These are phyloP conservation scores for Coemansia biformis DNA, from an alignment of 192 early-diverging fungal species.

Conservation along the genomic window DNA sequence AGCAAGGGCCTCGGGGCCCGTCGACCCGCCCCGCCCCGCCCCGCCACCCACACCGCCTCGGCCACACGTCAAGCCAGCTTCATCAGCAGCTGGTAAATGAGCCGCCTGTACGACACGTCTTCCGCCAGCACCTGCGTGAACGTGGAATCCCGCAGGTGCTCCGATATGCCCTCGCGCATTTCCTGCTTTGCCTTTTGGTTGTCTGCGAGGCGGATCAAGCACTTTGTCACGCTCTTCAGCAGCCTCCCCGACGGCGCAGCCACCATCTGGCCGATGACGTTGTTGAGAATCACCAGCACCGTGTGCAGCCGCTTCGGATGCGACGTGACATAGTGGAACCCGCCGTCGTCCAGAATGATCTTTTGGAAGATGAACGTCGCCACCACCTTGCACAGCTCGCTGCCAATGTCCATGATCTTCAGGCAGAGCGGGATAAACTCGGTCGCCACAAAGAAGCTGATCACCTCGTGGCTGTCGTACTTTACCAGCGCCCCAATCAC, in stretches of 20 bases:
- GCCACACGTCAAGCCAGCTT: slow-evolving; percentile 43
- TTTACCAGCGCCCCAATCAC: slow-evolving; percentile 97
- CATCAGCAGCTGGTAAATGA: slow-evolving; percentile 59
- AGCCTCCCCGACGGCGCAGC: slow-evolving; percentile 77
- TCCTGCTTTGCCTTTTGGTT: slow-evolving; percentile 89
- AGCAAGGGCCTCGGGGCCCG: too few relatives aligned
- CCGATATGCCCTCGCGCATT: slow-evolving; percentile 83
- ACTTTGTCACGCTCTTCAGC: slow-evolving; percentile 91
- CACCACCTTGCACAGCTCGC: slow-evolving; percentile 94
- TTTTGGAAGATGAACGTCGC: slow-evolving; percentile 99
- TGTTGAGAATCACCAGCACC: slow-evolving; percentile 87
- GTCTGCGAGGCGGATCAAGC: slow-evolving; percentile 87
- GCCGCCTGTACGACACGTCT: slow-evolving; percentile 84
- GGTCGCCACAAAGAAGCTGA: slow-evolving; percentile 89
- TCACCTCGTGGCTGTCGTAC: slow-evolving; percentile 95
- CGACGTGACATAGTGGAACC: slow-evolving; percentile 57
- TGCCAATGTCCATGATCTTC: slow-evolving; percentile 98
- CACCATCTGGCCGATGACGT: slow-evolving; percentile 89
- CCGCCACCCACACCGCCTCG: too few relatives aligned
- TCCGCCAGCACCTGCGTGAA: slow-evolving; percentile 82
- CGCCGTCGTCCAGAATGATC: slow-evolving; percentile 90
- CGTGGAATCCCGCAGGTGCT: slow-evolving; percentile 81
- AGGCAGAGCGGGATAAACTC: slow-evolving; percentile 97
- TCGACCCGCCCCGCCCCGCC: too few relatives aligned
- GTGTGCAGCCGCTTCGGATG: slow-evolving; percentile 78